Conservation (phyloP, 2,329 filamentous ascomycete species). For the Alternaria viburni region DNA sequence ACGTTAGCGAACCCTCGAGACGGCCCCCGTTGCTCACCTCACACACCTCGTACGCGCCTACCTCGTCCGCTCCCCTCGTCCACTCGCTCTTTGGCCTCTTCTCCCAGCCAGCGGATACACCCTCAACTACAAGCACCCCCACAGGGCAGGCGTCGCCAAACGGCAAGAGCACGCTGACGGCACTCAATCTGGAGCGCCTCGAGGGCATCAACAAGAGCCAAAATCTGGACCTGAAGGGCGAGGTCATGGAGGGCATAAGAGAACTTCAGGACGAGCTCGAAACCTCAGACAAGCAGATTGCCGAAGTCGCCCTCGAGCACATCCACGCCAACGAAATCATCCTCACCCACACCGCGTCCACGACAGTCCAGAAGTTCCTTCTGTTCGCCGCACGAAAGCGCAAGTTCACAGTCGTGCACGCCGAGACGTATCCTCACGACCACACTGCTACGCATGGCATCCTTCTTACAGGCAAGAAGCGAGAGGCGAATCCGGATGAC, state of each 20-base stretch:
- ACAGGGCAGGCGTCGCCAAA: constrained; percentile 59
- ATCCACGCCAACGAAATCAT: constrained; percentile 94
- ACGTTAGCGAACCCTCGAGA: constrained; percentile 45
- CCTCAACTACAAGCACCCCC: constrained; percentile 57
- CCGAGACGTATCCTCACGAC: constrained; percentile 74
- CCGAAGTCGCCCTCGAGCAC: constrained; percentile 84
- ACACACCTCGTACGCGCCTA: constrained; percentile 66
- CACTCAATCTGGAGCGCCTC: constrained; percentile 48
- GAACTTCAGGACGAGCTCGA: constrained; percentile 96
- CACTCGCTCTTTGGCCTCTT: constrained; percentile 90
- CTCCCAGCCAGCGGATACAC: constrained; percentile 67
- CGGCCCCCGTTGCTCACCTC: constrained; percentile 69
- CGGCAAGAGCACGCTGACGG: constrained; percentile 47
- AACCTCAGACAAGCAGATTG: constrained; percentile 92
- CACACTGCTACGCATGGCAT: constrained; percentile 68
- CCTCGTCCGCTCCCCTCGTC: constrained; percentile 58
- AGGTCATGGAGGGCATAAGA: constrained; percentile 91
- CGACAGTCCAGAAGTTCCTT: constrained; percentile 88
- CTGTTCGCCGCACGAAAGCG: constrained; percentile 86
- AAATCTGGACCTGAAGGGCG: constrained; percentile 77
- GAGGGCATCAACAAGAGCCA: constrained; percentile 46
- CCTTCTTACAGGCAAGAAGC: constrained; percentile 62
- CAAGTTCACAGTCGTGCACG: constrained; percentile 89
- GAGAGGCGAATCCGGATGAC: constrained; percentile 54
- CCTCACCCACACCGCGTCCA: constrained; percentile 84